Evolutionary conservation across 2,329 filamentous ascomycete genomes (phyloP), one percentile per base, ranked within the genome.

Genomic region (Alternaria triticina): DNA sequence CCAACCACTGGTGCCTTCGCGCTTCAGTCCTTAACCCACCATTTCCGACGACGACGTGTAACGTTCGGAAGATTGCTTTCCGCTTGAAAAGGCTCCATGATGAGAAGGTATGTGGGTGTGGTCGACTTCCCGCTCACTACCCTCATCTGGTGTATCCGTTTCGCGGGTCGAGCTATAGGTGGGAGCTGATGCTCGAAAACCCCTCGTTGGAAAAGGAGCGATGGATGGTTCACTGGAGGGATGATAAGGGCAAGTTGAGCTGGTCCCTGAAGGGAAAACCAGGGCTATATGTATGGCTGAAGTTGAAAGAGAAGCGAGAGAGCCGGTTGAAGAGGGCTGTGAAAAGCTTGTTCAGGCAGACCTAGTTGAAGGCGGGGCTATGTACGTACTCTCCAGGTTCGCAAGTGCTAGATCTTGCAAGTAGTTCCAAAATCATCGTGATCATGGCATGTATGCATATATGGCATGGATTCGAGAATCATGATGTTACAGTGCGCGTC

Each of bases 41-140:
- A 27, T n/a, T n/a, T 22, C n/a, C 28, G 22, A 22, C 20, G 11
- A 20, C 20, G 12, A 25, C n/a, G 8, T 59, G 49, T 11, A 54
- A 54, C 13, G n/a, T 54, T n/a, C 27, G 57, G 25, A 43, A 47
- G 20, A 47, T 47, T 22, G 15, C 54, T n/a, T 25, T 59, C 15
- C 17, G 50, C 20, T 28, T 59, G 13, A 59, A 54, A 23, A 54
- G 27, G 11, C 49, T 54, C 25, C 50, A 59, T 22, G 43, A 59
- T 23, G 49, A 59, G 20, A 43, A 46, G 7, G 17, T 12, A 17
- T 59, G 46, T 52, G 12, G 7, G 11, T 20, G n/a, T n/a, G 36
- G 57, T n/a, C 43, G 17, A 6, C 22, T 30, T 28, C 52, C 36
- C n/a, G 36, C 36, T 40, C 36, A 40, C n/a, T 40, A 6, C 36